These are phyloP conservation scores for Lipomyces kockii DNA, from an alignment of 805 yeast species.

Conservation along the genomic window DNA sequence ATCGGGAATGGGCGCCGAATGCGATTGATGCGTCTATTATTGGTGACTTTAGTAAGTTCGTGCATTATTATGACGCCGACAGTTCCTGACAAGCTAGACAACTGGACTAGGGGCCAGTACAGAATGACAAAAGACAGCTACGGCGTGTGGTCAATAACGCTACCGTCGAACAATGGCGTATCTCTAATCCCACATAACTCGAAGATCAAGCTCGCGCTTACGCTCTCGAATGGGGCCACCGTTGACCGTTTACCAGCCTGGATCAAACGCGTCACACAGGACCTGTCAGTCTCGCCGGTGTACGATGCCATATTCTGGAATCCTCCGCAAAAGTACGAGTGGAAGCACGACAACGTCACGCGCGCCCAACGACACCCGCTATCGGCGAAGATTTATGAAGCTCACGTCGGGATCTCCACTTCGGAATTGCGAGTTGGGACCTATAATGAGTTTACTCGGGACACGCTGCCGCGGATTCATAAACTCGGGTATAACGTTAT, in stretches of 20 bases:
- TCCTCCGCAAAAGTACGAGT: constrained; percentile 63
- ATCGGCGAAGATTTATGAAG: constrained; percentile 82
- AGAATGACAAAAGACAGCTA: constrained; percentile 63
- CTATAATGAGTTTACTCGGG: constrained; percentile 79
- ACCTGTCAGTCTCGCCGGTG: constrained; percentile 50
- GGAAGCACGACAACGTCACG: constrained; percentile 52
- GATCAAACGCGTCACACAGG: constrained; percentile 78
- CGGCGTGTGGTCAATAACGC: constrained; percentile 68
- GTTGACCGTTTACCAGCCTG: constrained; percentile 89
- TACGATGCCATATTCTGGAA: constrained; percentile 96
- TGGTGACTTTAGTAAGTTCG: constrained; percentile 73
- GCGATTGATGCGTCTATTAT: constrained; percentile 75
- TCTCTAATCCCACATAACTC: constrained; percentile 82
- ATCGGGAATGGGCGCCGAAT: constrained; percentile 90
- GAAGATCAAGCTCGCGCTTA: constrained; percentile 66
- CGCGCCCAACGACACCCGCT: constrained; percentile 50
- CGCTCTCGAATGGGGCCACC: constrained; percentile 66
- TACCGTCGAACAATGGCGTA: constrained; percentile 61
- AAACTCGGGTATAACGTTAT: constrained; percentile 89
- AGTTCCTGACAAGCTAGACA: constrained; percentile 43
- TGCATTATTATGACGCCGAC: not conserved
- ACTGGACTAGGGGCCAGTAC: constrained; percentile 69
- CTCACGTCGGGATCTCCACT: constrained; percentile 89
- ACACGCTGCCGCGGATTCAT: constrained; percentile 81
- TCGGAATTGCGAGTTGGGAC: constrained; percentile 86